Evolutionary conservation across 2,329 filamentous ascomycete genomes (phyloP).

Genomic region (Trichoderma semiorbis): DNA sequence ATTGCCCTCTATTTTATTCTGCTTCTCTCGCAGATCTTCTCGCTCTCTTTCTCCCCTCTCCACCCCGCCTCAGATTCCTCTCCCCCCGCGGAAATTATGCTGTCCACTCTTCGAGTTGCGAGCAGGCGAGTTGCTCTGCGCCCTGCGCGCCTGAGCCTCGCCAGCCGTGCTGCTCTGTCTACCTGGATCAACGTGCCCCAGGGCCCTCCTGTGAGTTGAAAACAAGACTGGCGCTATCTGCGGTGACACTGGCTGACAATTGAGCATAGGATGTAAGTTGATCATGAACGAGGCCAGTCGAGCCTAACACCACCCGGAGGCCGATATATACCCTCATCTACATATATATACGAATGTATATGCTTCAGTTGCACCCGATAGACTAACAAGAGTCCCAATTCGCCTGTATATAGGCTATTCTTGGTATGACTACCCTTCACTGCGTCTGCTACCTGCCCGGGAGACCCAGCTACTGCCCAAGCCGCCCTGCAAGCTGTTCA

Average conservation of each 20-base stretch:
- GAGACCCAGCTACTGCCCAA: background rate
- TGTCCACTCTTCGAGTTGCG: slow-evolving; percentile 53
- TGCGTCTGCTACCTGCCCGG: background rate
- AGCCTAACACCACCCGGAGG: background rate
- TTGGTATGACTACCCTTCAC: slow-evolving; percentile 52
- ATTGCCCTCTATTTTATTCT: background rate
- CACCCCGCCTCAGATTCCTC: background rate
- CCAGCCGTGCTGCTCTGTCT: slow-evolving; percentile 58
- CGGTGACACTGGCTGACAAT: slow-evolving; percentile 22
- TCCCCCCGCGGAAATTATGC: slow-evolving; percentile 38
- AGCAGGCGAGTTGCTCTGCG: slow-evolving; percentile 47
- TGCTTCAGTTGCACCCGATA: background rate
- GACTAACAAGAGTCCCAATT: background rate
- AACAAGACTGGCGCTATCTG: background rate
- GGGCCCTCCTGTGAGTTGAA: slow-evolving; percentile 78
- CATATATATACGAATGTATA: background rate
- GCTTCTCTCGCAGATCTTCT: background rate
- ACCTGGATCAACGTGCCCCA: slow-evolving; percentile 90
- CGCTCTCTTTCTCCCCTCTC: background rate
- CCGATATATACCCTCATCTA: background rate
- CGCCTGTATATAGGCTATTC: slow-evolving; percentile 58
- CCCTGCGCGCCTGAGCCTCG: slow-evolving; percentile 39
- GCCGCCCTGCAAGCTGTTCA: background rate
- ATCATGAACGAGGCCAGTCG: background rate
- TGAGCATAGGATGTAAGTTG: slow-evolving; percentile 37